phyloP scores from a whole-genome alignment of 192 early-diverging fungal species.

The Radiomyces spectabilis region DNA sequence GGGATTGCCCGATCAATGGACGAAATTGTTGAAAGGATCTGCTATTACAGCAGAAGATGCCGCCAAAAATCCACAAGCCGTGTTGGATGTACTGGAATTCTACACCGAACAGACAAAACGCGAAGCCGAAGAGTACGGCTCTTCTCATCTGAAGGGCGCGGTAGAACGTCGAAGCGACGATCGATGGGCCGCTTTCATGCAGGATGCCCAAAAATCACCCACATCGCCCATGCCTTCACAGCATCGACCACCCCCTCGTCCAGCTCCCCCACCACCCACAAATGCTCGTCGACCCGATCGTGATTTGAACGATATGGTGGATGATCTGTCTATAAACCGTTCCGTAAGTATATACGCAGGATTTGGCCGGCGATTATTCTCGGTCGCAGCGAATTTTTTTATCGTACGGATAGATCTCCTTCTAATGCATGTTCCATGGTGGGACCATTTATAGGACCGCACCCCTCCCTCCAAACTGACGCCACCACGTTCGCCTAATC shows the following conservation, averaged over 20 bases:
- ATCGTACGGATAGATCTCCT: neutral
- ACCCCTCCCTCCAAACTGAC: constrained; percentile 1
- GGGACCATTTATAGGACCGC: neutral
- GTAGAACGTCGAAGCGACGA: constrained; percentile 35
- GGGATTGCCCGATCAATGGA: constrained; percentile 96
- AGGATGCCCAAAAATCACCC: constrained; percentile 31
- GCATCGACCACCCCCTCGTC: neutral
- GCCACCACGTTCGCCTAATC: neutral
- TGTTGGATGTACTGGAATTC: constrained; percentile 95
- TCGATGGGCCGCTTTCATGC: constrained; percentile 53
- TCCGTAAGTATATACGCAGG: neutral
- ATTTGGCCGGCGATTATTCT: neutral
- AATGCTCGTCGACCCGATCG: constrained; percentile 22
- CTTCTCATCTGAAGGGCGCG: constrained; percentile 26
- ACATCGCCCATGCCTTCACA: constrained; percentile 37
- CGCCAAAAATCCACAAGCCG: constrained; percentile 97
- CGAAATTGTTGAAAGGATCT: constrained; percentile 82
- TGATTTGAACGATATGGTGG: constrained; percentile 16
- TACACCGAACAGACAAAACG: constrained; percentile 81
- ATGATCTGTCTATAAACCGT: constrained; percentile 10
- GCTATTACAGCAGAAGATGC: constrained; percentile 97
- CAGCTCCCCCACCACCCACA: constrained; percentile 19
- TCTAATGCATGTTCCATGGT: neutral
- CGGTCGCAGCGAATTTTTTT: neutral
- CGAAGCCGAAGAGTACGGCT: constrained; percentile 39